Base-by-base conservation (phyloP, 257 asterid species). In the Penstemon newberryi region DNA sequence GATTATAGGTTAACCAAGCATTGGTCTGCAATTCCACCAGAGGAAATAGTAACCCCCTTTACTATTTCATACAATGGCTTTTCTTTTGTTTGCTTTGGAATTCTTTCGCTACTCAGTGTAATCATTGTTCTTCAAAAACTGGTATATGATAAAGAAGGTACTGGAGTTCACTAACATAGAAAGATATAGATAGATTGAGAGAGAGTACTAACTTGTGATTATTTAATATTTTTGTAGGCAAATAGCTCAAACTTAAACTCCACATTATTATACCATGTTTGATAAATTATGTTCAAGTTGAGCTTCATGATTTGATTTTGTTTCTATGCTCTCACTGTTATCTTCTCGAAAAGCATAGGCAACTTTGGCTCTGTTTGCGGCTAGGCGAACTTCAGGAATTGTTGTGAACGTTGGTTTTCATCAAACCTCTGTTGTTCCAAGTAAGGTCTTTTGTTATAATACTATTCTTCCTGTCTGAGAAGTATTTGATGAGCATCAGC, bases 321-420 rank as follows among this genome's bases (percentile, higher is more conserved):
- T 42, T 33, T 51, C 44, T 65, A 57, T 33, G 47, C 69, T 49
- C 37, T 51, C 8, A 18, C 39, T 46, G 45, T 15, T 50, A 25
- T 54, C 37, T 50, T 71, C 33, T 70, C 9, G 57, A 39, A 67
- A 75, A 66, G 40, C 82, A 73, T 64, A 93, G 99, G 99, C 96
- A 42, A 84, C 89, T 73, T 82, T 93, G 84, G 95, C 97, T 78
- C 82, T 90, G 81, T 85, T 93, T 74, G 92, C 99, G 6, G 97
- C 99, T 47, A 85, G 83, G 78, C 72, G 88, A 70, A 86, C 86
- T 50, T 93, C 96, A 19, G 99, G 99, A 79, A 87, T 93, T 77
- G 95, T 89, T 65, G 95, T 93, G 69, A 93, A 93, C 80, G 81
- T 90, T 73, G 99, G 99, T 74, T 93, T 93, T 75, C 84, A 93